phyloP scores from a whole-genome alignment of 805 yeast species.

The Maudiozyma turicensis region DNA sequence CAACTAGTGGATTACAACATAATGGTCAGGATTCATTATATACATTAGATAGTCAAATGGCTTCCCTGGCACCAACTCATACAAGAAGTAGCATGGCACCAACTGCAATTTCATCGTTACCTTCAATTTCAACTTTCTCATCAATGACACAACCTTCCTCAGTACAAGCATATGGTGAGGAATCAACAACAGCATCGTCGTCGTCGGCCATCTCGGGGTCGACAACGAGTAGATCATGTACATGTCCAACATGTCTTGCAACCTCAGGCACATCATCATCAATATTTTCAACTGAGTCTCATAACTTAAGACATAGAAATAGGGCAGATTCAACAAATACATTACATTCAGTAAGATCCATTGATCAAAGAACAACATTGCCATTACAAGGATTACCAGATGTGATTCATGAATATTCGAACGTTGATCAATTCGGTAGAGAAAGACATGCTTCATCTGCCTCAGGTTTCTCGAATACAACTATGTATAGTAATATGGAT shows the following conservation, averaged over 20 bases:
- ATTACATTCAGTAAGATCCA: conserved; percentile 9
- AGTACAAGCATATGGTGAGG: neutral
- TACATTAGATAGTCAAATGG: neutral
- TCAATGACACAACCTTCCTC: neutral
- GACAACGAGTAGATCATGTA: neutral
- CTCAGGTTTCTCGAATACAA: neutral
- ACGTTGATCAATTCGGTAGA: conserved; percentile 27
- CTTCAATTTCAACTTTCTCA: neutral
- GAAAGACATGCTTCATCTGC: neutral
- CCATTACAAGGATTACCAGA: conserved; percentile 37
- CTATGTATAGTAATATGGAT: neutral
- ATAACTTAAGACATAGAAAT: neutral
- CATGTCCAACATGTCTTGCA: neutral
- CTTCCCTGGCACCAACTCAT: conserved; percentile 1
- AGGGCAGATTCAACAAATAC: neutral
- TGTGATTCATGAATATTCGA: conserved; percentile 38
- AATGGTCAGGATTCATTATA: neutral
- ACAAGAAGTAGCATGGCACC: neutral
- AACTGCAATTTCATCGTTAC: neutral
- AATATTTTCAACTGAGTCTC: neutral
- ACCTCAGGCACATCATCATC: neutral
- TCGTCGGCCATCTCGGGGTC: no score
- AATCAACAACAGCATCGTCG: no score
- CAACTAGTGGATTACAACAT: neutral
- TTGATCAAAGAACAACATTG: conserved; percentile 22